Percentiles rank a stretch among this genome's conserved stretches.
These are phyloP conservation scores for Moesziomyces globuligerus DNA, from an alignment of 1,284 basidiomycete species.

Conservation along the genomic window DNA sequence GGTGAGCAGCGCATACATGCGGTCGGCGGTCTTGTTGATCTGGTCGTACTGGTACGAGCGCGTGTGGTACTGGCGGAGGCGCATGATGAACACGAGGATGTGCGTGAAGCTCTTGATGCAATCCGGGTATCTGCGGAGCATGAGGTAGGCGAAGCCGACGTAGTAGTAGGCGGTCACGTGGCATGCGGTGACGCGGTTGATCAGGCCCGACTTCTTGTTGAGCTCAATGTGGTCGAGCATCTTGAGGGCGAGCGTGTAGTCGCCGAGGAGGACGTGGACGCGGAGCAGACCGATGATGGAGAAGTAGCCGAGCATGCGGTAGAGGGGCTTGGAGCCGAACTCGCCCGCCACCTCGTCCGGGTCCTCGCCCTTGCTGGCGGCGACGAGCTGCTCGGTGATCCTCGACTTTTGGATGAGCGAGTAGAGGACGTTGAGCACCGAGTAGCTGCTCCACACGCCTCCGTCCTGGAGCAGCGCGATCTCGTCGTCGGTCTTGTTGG, in stretches of 20 bases:
- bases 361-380: slow-evolving; percentile 80
- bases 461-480: slow-evolving; percentile 59
- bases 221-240: slow-evolving; percentile 90
- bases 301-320: slow-evolving; percentile 95
- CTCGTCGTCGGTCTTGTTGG: slow-evolving; percentile 89
- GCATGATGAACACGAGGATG: slow-evolving; percentile 76
- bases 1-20: slow-evolving; percentile 96
- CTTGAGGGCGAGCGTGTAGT: slow-evolving; percentile 93
- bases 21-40: slow-evolving; percentile 95
- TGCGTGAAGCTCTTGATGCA: slow-evolving; percentile 92
- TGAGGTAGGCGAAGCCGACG: slow-evolving; percentile 95
- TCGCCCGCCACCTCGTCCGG: slow-evolving; percentile 85
- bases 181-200: slow-evolving; percentile 64
- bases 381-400: slow-evolving; percentile 90
- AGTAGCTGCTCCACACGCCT: slow-evolving; percentile 94
- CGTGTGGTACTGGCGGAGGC: slow-evolving; percentile 82
- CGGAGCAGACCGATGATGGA: slow-evolving; percentile 93
- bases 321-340: slow-evolving; percentile 87
- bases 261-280: slow-evolving; percentile 93
- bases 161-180: slow-evolving; percentile 94
- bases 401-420: slow-evolving; percentile 96
- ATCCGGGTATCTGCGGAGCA: slow-evolving; percentile 91
- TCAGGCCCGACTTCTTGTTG: slow-evolving; percentile 60
- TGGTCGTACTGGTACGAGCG: slow-evolving; percentile 96
- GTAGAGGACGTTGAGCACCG: slow-evolving; percentile 96